Percentiles rank a stretch among this genome's conserved stretches.
These are phyloP conservation scores for Bauhinia variegata DNA, from an alignment of 306 rosid species.

Conservation along the genomic window DNA sequence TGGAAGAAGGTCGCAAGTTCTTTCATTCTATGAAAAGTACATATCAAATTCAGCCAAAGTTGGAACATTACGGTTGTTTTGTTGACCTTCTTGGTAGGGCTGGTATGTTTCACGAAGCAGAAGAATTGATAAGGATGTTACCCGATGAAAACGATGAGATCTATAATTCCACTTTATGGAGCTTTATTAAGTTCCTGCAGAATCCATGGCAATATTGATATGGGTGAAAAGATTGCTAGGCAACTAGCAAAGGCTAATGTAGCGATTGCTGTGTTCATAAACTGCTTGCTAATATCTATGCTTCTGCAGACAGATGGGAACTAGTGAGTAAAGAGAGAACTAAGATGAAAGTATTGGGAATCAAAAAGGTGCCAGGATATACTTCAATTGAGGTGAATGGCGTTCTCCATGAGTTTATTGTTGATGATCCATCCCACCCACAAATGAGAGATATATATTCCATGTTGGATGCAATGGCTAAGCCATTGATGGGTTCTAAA, in stretches of 20 bases:
- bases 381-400: slow-evolving; percentile 64
- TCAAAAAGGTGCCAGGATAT: slow-evolving; percentile 64
- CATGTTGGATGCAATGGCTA: slow-evolving; percentile 26
- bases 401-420: slow-evolving; percentile 40
- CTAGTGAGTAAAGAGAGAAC: slow-evolving; percentile 68
- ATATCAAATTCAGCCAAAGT: slow-evolving; percentile 56
- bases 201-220: slow-evolving; percentile 60
- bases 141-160: slow-evolving; percentile 45
- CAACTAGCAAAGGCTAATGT: slow-evolving; percentile 52
- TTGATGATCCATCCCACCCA: slow-evolving; percentile 41
- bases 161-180: slow-evolving; percentile 62
- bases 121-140: slow-evolving; percentile 56
- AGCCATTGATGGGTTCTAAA: slow-evolving; percentile 24
- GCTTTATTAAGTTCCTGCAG: slow-evolving; percentile 77
- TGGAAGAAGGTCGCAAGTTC: slow-evolving; percentile 58
- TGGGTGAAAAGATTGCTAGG: slow-evolving; percentile 69
- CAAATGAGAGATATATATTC: slow-evolving; percentile 23
- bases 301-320: slow-evolving; percentile 74
- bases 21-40: slow-evolving; percentile 56
- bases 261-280: slow-evolving; percentile 60
- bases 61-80: slow-evolving; percentile 74
- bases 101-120: slow-evolving; percentile 69
- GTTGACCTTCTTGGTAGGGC: slow-evolving; percentile 76
- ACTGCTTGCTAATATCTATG: slow-evolving; percentile 73
- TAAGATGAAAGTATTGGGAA: slow-evolving; percentile 63